Evolutionary conservation across 1,284 basidiomycete genomes (phyloP).

Genomic region (Apiotrichum porosum): DNA sequence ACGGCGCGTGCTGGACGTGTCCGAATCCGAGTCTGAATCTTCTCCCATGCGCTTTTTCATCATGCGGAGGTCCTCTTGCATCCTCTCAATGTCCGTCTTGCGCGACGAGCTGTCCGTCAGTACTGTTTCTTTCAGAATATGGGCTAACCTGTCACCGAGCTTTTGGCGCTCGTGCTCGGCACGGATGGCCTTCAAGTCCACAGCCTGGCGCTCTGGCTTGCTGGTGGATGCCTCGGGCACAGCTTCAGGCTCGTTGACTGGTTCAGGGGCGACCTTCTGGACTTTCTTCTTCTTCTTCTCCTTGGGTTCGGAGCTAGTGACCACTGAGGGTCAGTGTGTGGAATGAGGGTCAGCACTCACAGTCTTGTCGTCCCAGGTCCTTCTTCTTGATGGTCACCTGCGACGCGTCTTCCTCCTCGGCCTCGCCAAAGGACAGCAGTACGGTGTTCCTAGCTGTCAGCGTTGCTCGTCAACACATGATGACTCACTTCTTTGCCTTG

Average conservation of each 20-base stretch:
- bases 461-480: background rate
- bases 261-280: too few relatives aligned
- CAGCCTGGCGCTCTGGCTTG: slow-evolving; percentile 31
- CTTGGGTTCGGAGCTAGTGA: background rate
- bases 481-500: slow-evolving; percentile 71
- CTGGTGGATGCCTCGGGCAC: too few relatives aligned
- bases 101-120: slow-evolving; percentile 56
- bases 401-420: slow-evolving; percentile 61
- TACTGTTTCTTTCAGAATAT: background rate
- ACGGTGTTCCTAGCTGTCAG: slow-evolving; percentile 65
- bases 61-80: slow-evolving; percentile 80
- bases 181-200: slow-evolving; percentile 65
- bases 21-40: slow-evolving; percentile 41
- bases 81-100: slow-evolving; percentile 72
- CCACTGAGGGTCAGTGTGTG: background rate
- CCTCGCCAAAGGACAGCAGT: slow-evolving; percentile 78
- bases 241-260: too few relatives aligned
- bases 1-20: slow-evolving; percentile 23
- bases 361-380: slow-evolving; percentile 69
- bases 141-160: slow-evolving; percentile 54
- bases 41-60: slow-evolving; percentile 51
- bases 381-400: slow-evolving; percentile 63
- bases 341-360: slow-evolving; percentile 53
- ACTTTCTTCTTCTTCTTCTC: slow-evolving; percentile 24
- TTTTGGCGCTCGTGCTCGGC: slow-evolving; percentile 67